Evolutionary conservation across 148 eudicot genomes (phyloP).

Genomic region (Vaccinium darrowii): DNA sequence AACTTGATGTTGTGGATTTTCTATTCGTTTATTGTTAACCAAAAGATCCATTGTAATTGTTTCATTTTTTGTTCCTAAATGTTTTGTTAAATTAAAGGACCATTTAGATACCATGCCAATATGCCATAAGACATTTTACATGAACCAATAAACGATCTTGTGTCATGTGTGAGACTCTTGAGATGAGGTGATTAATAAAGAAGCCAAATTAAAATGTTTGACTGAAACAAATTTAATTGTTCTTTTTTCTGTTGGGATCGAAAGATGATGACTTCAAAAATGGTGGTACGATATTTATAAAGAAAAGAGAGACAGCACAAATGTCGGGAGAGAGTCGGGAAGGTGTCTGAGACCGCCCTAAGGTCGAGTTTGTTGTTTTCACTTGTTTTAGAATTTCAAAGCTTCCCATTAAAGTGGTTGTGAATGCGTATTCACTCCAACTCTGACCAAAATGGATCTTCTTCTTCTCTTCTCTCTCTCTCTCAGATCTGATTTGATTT

Average conservation of each 20-base stretch:
- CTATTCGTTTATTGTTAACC: neutral
- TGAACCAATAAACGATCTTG: neutral
- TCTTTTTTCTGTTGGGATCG: neutral
- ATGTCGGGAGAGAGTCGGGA: slow-evolving; percentile 28
- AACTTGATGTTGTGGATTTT: neutral
- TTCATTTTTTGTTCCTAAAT: neutral
- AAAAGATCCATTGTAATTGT: neutral
- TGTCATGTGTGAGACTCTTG: neutral
- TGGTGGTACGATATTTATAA: neutral
- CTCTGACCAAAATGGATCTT: neutral
- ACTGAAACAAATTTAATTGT: neutral
- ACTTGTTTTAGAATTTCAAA: slow-evolving; percentile 19
- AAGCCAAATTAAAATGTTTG: neutral
- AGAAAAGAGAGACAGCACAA: slow-evolving; percentile 30
- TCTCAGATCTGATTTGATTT: neutral
- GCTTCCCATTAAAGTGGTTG: neutral
- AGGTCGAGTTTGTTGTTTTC: slow-evolving; percentile 18
- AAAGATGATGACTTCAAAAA: neutral
- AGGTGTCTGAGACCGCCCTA: slow-evolving; percentile 31
- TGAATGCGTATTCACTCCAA: slow-evolving; percentile 9
- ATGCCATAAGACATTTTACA: neutral
- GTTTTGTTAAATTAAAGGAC: neutral
- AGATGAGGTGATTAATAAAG: neutral
- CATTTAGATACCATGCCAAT: neutral
- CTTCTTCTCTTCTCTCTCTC: neutral